These are phyloP conservation scores for Waitea zeae DNA, from an alignment of 1,284 basidiomycete genomes.

Conservation along the genomic window DNA sequence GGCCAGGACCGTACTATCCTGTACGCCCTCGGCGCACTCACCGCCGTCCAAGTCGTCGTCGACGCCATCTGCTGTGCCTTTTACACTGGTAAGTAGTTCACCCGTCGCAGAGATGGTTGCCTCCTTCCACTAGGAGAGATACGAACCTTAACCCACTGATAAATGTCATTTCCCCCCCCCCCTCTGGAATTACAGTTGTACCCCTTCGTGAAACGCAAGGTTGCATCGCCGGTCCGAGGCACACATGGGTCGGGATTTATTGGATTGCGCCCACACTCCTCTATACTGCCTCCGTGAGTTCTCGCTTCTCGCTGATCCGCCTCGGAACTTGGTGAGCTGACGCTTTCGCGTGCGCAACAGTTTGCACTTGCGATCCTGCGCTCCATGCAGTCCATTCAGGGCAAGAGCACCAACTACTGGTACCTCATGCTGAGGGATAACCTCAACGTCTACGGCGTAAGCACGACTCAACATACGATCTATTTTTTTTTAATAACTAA, in stretches of 20 bases:
- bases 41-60: conserved; percentile 46
- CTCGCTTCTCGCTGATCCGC: neutral
- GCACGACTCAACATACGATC: conserved; percentile 10
- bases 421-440: conserved; percentile 77
- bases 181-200: conserved; percentile 28
- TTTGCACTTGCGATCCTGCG: conserved; percentile 46
- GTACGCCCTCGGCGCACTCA: conserved; percentile 32
- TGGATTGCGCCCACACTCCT: conserved; percentile 60
- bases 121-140: too few species aligned
- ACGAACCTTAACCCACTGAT: too few species aligned
- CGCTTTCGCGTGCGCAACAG: conserved; percentile 15
- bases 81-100: conserved; percentile 45
- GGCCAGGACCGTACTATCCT: conserved; percentile 40
- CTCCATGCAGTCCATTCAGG: conserved; percentile 39
- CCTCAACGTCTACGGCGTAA: conserved; percentile 61
- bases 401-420: conserved; percentile 47
- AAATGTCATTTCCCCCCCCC: neutral
- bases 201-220: conserved; percentile 55
- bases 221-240: conserved; percentile 64
- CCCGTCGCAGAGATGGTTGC: too few species aligned
- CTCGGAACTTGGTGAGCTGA: neutral
- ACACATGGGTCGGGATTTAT: conserved; percentile 68
- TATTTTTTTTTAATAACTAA: conserved; percentile 4
- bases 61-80: conserved; percentile 59
- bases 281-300: conserved; percentile 42